Percentiles rank a stretch among this genome's conserved stretches.
These are phyloP conservation scores for Scheffersomyces quercinus DNA, from an alignment of 1,139 yeast genomes.

Conservation along the genomic window DNA sequence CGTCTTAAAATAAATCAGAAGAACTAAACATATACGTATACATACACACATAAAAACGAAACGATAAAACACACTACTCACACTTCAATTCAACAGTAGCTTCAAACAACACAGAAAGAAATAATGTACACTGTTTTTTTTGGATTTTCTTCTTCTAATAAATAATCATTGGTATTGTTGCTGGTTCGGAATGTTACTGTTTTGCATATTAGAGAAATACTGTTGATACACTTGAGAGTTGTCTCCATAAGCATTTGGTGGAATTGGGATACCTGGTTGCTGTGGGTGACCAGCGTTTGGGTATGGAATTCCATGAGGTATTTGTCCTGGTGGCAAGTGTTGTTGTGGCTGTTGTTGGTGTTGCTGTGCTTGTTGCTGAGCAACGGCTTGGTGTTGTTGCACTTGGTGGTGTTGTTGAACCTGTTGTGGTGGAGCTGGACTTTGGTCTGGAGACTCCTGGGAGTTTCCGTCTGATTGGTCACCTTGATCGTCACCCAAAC, in stretches of 20 bases:
- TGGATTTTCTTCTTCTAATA: background rate
- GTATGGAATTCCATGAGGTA: slow-evolving; percentile 48
- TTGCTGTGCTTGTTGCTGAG: slow-evolving; percentile 23
- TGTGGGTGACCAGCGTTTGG: slow-evolving; percentile 42
- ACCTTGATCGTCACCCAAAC: slow-evolving; percentile 58
- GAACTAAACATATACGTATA: slow-evolving; percentile 1
- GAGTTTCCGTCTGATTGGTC: slow-evolving; percentile 60
- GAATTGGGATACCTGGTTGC: slow-evolving; percentile 39
- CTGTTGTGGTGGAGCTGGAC: slow-evolving; percentile 34
- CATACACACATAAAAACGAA: background rate
- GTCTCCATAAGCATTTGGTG: slow-evolving; percentile 46
- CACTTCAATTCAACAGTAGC: background rate
- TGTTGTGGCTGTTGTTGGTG: slow-evolving; percentile 28
- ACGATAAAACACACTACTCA: background rate
- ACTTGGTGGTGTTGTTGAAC: slow-evolving; percentile 31
- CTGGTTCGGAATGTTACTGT: slow-evolving; percentile 47
- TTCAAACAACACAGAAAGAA: slow-evolving; percentile 2
- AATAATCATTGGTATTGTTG: slow-evolving; percentile 37
- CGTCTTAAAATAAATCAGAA: background rate
- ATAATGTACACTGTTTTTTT: background rate
- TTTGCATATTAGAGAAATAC: slow-evolving; percentile 58
- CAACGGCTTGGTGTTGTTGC: slow-evolving; percentile 26
- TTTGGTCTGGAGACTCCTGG: slow-evolving; percentile 42
- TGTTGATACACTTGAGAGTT: slow-evolving; percentile 54
- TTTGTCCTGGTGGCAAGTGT: slow-evolving; percentile 51